Percentiles rank a stretch among this genome's conserved stretches.
Conservation (phyloP, 225 moss, liverwort and hornwort genomes). For the Anthoceros angustus region DNA sequence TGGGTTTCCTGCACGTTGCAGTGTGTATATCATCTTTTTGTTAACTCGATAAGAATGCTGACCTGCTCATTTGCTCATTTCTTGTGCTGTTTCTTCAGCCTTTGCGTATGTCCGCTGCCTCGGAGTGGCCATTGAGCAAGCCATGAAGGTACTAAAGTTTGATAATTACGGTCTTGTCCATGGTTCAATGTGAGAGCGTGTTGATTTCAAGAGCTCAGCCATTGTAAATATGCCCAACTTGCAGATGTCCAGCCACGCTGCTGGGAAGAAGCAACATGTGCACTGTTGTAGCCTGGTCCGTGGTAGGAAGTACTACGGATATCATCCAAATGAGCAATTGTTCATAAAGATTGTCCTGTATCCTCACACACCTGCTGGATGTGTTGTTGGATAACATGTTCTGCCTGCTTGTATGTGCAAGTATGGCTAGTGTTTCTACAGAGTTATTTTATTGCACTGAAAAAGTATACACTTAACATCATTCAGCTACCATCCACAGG, state of each 20-base stretch:
- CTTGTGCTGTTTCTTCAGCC: slow-evolving; percentile 25
- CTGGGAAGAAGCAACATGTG: slow-evolving; percentile 85
- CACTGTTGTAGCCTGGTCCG: slow-evolving; percentile 92
- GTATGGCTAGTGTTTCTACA: slow-evolving; percentile 13
- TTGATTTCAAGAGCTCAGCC: neutral
- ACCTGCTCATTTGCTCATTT: neutral
- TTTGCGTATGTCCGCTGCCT: slow-evolving; percentile 75
- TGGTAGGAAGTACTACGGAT: slow-evolving; percentile 72
- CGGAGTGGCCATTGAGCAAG: slow-evolving; percentile 80
- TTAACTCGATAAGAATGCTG: too few relatives aligned
- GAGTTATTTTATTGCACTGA: neutral
- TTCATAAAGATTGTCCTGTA: slow-evolving; percentile 96
- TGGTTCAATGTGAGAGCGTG: neutral
- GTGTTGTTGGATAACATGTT: neutral
- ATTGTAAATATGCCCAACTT: slow-evolving; percentile 5
- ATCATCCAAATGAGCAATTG: slow-evolving; percentile 68
- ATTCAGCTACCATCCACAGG: slow-evolving; percentile 80
- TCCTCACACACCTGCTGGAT: slow-evolving; percentile 19
- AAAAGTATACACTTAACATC: neutral
- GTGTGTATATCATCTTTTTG: neutral
- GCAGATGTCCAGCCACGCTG: slow-evolving; percentile 43
- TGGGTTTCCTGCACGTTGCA: neutral
- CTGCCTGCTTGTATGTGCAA: slow-evolving; percentile 6
- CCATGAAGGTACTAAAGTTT: slow-evolving; percentile 54
- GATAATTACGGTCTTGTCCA: neutral